Evolutionary conservation across 2,329 filamentous ascomycete genomes (phyloP).

Genomic region (Calonectria leucothoes): DNA sequence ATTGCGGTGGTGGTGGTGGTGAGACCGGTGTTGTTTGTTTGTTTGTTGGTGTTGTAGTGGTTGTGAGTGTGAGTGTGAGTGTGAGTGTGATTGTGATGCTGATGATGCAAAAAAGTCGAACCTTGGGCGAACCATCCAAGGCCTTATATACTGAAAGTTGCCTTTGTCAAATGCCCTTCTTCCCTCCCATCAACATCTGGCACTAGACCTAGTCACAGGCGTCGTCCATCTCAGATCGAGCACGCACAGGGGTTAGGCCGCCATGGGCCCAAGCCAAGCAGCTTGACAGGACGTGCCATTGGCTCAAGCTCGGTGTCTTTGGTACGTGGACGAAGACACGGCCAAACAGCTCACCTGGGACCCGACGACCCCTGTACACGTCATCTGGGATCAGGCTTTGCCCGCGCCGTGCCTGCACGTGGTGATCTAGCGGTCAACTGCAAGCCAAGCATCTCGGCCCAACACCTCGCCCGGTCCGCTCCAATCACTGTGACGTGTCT

Average conservation of each 20-base stretch:
- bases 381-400: not conserved
- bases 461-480: not conserved
- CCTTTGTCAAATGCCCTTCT: not conserved
- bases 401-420: too few relatives aligned
- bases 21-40: too few relatives aligned
- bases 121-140: not conserved
- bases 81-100: not conserved
- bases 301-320: not conserved
- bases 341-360: not conserved
- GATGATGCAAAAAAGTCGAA: not conserved
- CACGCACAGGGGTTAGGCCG: not conserved
- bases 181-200: too few relatives aligned
- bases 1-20: too few relatives aligned
- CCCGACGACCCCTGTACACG: not conserved
- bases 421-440: not conserved
- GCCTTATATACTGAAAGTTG: not conserved
- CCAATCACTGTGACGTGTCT: not conserved
- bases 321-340: not conserved
- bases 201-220: too few relatives aligned
- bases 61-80: not conserved
- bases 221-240: not conserved
- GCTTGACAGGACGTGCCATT: not conserved
- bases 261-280: not conserved
- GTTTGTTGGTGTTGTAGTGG: too few relatives aligned
- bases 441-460: not conserved